phyloP scores from a whole-genome alignment of 495 filamentous ascomycete genomes.

The Xylaria grammica region DNA sequence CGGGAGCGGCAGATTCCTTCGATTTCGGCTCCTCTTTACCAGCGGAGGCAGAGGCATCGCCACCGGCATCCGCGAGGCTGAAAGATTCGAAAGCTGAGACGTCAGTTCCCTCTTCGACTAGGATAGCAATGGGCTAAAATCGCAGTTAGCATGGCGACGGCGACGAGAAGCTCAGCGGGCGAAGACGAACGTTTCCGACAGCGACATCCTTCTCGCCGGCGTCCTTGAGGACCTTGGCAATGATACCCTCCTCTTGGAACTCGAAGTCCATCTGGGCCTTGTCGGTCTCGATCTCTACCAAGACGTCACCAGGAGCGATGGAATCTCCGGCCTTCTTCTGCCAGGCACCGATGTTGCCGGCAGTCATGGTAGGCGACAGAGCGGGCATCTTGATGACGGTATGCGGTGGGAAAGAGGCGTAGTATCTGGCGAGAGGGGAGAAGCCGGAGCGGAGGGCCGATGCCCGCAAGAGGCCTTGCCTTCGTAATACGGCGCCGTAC shows the following conservation, averaged over 20 bases:
- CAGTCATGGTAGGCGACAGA: slow-evolving; percentile 95
- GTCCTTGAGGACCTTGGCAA: slow-evolving; percentile 95
- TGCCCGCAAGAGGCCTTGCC: slow-evolving; percentile 57
- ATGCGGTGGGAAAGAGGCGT: slow-evolving; percentile 83
- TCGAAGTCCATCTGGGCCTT: slow-evolving; percentile 99
- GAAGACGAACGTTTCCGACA: slow-evolving; percentile 84
- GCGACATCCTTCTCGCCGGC: slow-evolving; percentile 93
- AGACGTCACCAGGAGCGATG: slow-evolving; percentile 90
- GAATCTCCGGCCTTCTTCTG: slow-evolving; percentile 94
- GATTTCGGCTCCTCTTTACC: slow-evolving; percentile 65
- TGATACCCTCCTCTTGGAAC: slow-evolving; percentile 96
- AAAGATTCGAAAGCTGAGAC: slow-evolving; percentile 87
- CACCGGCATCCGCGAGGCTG: slow-evolving; percentile 87
- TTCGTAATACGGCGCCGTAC: slow-evolving; percentile 59
- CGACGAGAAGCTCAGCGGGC: slow-evolving; percentile 18
- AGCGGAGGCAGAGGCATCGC: slow-evolving; percentile 67
- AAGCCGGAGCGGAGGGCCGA: slow-evolving; percentile 47
- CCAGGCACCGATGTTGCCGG: slow-evolving; percentile 96
- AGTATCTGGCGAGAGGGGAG: slow-evolving; percentile 60
- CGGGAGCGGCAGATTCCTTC: slow-evolving; percentile 62
- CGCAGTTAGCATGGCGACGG: slow-evolving; percentile 45
- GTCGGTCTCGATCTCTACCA: slow-evolving; percentile 99
- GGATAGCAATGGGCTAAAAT: slow-evolving; percentile 86
- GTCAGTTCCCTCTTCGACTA: slow-evolving; percentile 90
- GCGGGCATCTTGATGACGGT: slow-evolving; percentile 97